Conservation (phyloP, 2,329 filamentous ascomycete species). For the Sporothrix euskadiensis region DNA sequence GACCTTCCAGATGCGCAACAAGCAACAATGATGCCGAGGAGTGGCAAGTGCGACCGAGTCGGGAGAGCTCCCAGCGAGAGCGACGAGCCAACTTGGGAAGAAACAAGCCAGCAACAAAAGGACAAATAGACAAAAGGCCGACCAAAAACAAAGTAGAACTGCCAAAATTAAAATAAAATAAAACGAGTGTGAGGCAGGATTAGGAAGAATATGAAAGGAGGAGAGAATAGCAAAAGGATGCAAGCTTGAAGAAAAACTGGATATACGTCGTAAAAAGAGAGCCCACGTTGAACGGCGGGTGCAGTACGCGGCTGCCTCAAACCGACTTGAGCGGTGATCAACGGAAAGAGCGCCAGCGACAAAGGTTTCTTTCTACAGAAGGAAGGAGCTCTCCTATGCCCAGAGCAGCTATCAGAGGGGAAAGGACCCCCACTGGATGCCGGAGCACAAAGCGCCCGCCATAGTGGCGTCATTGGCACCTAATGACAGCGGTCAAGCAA, state of each 20-base stretch:
- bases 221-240: not conserved
- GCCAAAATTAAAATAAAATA: not conserved
- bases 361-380: not conserved
- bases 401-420: not conserved
- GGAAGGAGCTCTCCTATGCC: not conserved
- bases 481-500: not conserved
- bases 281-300: not conserved
- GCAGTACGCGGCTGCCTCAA: not conserved
- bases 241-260: not conserved
- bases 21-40: not conserved
- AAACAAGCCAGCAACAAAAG: not conserved
- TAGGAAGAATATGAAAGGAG: not conserved
- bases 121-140: not conserved
- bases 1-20: not conserved
- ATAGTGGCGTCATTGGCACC: conserved; percentile 11
- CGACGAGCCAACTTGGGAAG: not conserved
- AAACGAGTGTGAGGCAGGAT: conserved; percentile 8
- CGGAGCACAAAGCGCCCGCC: not conserved
- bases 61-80: not conserved
- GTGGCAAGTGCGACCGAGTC: conserved; percentile 19
- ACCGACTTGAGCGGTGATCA: not conserved
- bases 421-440: not conserved
- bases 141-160: not conserved
- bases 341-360: not conserved
- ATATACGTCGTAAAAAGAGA: not conserved